Evolutionary conservation across 2,329 filamentous ascomycete genomes (phyloP), one percentile per base, ranked within the genome.

Genomic region (Endoconidiophora laricicola): DNA sequence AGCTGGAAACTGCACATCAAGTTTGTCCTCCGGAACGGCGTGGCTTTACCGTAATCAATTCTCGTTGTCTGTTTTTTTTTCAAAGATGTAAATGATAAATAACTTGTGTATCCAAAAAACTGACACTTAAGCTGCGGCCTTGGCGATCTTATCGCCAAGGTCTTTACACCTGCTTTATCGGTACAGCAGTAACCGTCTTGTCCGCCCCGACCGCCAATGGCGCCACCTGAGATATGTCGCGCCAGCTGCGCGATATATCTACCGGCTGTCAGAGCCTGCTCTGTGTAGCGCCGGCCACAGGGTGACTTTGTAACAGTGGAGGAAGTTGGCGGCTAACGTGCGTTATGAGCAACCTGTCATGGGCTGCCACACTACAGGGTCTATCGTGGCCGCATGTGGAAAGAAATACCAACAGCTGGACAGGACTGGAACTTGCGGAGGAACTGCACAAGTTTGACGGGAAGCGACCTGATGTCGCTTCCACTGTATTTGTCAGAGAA

Each of bases 401-500:
- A 82, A 61, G 87, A 86, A 1, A 86, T 70, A n/a, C 75, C 72
- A 9, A 84, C 73, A 26, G 83, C 76, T 0, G 82, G 81, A 4
- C 74, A 67, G 0, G 78, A 75, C 44, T 74, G 73, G 54, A 87
- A 79, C 59, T 86, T 86, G 46, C 71, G 73, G 7, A 85, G 68
- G 59, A 86, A 87, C 48, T 87, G 79, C 3, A 77, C 74, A 60
- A 85, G 86, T 7, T 81, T 78, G 6, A 72, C 73, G 1, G 80
- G 81, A 58, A 57, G 26, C 57, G 50, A 0, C 74, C 23, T 36
- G 3, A 20, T 16, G 29, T 22, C 76, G 4, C 72, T 71, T 37
- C 76, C 71, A 41, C 83, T 82, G 1, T 75, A 71, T 63, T 88
- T 87, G 64, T 88, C 83, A 60, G 88, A 86, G 66, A 85, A 87